These are phyloP conservation scores for Vanrija pseudolonga DNA, from an alignment of 1,284 basidiomycete genomes.

Conservation along the genomic window DNA sequence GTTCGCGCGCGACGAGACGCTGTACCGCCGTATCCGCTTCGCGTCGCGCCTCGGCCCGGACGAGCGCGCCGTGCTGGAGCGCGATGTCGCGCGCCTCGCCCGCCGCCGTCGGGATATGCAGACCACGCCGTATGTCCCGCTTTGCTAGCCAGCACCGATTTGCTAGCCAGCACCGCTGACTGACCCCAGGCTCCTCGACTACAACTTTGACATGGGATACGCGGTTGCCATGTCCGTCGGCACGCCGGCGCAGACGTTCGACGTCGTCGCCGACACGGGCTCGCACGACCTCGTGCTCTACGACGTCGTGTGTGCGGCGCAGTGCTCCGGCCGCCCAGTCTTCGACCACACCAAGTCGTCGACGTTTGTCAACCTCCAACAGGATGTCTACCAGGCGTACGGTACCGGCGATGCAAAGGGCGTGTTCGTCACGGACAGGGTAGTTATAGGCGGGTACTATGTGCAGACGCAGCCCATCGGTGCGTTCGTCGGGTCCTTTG, in stretches of 20 bases:
- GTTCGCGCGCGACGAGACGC: conserved; percentile 30
- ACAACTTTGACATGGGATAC: conserved; percentile 21
- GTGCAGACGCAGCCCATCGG: conserved; percentile 62
- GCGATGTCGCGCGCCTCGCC: conserved; percentile 9
- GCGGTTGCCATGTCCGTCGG: conserved; percentile 6
- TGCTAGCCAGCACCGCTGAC: no score
- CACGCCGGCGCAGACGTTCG: conserved; percentile 73
- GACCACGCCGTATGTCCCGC: not conserved
- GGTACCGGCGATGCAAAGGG: conserved; percentile 72
- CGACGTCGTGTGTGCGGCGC: conserved; percentile 56
- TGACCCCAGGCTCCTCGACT: conserved; percentile 1
- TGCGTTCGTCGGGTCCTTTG: not conserved
- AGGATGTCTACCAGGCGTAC: conserved; percentile 65
- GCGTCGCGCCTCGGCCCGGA: conserved; percentile 18
- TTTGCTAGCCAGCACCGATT: no score
- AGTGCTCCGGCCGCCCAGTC: conserved; percentile 15
- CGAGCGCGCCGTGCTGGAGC: conserved; percentile 13
- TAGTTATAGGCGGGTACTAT: conserved; percentile 72
- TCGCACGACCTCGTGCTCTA: conserved; percentile 89
- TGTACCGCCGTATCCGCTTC: conserved; percentile 30
- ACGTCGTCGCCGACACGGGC: conserved; percentile 81
- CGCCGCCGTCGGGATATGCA: not conserved
- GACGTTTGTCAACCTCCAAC: conserved; percentile 16
- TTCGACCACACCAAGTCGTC: conserved; percentile 19
- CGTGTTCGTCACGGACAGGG: conserved; percentile 61